Conservation (phyloP, 1,139 yeast genomes). For the Diutina scorzettiae region DNA sequence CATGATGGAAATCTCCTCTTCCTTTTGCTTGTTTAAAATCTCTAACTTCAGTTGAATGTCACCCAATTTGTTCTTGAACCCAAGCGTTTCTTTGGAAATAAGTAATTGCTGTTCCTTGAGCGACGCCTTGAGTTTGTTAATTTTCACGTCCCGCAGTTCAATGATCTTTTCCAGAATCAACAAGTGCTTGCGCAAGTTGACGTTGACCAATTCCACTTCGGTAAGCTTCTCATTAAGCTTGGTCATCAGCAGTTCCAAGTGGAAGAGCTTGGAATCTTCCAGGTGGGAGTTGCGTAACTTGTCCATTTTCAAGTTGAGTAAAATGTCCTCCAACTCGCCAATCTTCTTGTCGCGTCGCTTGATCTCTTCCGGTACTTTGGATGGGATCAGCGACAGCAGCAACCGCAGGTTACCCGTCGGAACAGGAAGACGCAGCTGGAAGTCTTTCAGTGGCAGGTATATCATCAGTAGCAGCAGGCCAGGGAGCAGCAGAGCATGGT, state of each 20-base stretch:
- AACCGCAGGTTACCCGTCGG: background rate
- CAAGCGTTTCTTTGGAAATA: constrained; percentile 37
- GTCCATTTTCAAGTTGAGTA: constrained; percentile 26
- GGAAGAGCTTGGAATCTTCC: constrained; percentile 32
- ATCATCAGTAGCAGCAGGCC: constrained; percentile 6
- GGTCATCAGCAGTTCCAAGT: constrained; percentile 27
- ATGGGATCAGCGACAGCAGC: constrained; percentile 6
- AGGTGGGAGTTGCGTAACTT: constrained; percentile 27
- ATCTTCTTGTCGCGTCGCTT: constrained; percentile 25
- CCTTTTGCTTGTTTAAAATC: constrained; percentile 6
- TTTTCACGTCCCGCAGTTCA: constrained; percentile 48
- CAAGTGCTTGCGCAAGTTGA: constrained; percentile 26
- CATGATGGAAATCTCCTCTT: constrained; percentile 4
- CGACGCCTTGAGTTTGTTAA: constrained; percentile 39
- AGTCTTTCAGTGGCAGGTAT: background rate
- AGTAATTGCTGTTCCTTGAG: constrained; percentile 40
- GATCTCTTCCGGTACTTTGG: constrained; percentile 15
- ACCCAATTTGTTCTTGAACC: constrained; percentile 40
- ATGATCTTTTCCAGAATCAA: constrained; percentile 47
- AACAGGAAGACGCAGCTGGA: constrained; percentile 1
- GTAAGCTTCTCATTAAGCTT: constrained; percentile 26
- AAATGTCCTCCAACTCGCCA: constrained; percentile 24
- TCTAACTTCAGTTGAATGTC: constrained; percentile 30
- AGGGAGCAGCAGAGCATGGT: constrained; percentile 3
- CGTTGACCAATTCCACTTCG: constrained; percentile 29